Conservation (phyloP, 23 red algal genomes). For the Gracilariopsis chorda region DNA sequence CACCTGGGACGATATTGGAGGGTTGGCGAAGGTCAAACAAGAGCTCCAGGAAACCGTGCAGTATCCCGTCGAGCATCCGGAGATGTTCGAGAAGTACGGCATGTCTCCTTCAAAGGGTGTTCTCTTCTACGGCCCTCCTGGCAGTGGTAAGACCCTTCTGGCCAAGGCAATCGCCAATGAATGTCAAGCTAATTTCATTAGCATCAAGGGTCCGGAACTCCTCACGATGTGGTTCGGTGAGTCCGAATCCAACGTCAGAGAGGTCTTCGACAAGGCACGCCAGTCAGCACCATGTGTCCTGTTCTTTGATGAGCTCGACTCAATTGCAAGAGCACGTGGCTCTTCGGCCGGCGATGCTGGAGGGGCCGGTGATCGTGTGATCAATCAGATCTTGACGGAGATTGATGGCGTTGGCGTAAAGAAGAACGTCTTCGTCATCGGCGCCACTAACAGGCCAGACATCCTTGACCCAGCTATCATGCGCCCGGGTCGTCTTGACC, state of each 20-base stretch:
- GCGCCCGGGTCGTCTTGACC: constrained; percentile 96
- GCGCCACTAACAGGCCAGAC: constrained; percentile 98
- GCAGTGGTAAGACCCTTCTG: constrained; percentile 96
- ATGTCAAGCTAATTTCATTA: constrained; percentile 99
- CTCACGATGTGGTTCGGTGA: constrained; percentile 99
- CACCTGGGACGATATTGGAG: constrained; percentile 99
- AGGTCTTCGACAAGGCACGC: constrained; percentile 99
- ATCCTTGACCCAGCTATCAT: constrained; percentile 96
- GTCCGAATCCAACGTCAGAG: constrained; percentile 90
- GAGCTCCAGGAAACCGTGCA: constrained; percentile 99
- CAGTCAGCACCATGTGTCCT: constrained; percentile 99
- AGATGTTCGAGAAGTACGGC: constrained; percentile 98
- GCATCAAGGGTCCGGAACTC: constrained; percentile 97
- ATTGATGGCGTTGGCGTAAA: constrained; percentile 97
- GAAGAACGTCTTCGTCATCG: constrained; percentile 99
- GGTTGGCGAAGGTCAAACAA: constrained; percentile 93
- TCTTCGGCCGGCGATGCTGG: constrained; percentile 94
- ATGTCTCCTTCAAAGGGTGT: constrained; percentile 95
- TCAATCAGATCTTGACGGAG: constrained; percentile 99
- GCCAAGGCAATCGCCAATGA: constrained; percentile 99
- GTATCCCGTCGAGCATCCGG: constrained; percentile 98
- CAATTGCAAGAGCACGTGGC: constrained; percentile 95
- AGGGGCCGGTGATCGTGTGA: constrained; percentile 97
- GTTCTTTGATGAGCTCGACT: constrained; percentile 99
- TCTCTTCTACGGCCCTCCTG: constrained; percentile 96